Evolutionary conservation across 1,284 basidiomycete species (phyloP).

Genomic region (Schizopora paradoxa): DNA sequence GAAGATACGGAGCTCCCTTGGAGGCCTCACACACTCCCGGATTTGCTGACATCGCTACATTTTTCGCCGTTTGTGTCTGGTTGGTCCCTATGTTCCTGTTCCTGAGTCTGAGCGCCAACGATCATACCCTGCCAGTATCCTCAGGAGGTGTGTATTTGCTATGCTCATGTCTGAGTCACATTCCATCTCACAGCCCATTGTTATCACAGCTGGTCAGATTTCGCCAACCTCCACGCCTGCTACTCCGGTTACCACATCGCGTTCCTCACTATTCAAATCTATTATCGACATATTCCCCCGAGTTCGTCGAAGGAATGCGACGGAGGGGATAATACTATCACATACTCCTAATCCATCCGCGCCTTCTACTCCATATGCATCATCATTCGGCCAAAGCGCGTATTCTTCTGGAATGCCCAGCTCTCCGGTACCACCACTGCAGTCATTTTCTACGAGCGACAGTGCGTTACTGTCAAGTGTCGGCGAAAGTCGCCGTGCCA

Average conservation of each 20-base stretch:
- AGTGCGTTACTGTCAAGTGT: too few species aligned
- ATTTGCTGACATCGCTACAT: constrained; percentile 87
- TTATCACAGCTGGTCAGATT: constrained; percentile 29
- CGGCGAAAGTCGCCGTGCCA: too few species aligned
- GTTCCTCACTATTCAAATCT: constrained; percentile 60
- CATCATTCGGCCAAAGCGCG: constrained; percentile 5
- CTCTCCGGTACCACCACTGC: constrained; percentile 5
- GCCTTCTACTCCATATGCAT: constrained; percentile 10
- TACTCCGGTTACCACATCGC: constrained; percentile 30
- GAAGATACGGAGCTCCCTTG: constrained; percentile 37
- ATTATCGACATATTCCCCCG: constrained; percentile 45
- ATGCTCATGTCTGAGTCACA: constrained; percentile 7
- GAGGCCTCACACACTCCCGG: constrained; percentile 39
- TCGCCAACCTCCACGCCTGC: constrained; percentile 29
- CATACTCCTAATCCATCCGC: constrained; percentile 34
- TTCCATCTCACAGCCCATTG: neutral
- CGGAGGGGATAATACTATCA: constrained; percentile 61
- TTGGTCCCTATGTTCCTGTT: constrained; percentile 87
- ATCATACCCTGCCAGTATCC: constrained; percentile 78
- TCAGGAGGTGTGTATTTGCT: constrained; percentile 23
- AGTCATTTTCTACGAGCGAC: too few species aligned
- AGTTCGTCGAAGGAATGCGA: constrained; percentile 31
- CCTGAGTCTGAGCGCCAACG: constrained; percentile 90
- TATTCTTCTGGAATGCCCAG: neutral
- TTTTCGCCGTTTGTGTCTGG: constrained; percentile 93